Percentiles rank a stretch among this genome's conserved stretches.
Evolutionary conservation across 768 basidiomycete genomes (phyloP).

Genomic region (Lentinus brumalis): DNA sequence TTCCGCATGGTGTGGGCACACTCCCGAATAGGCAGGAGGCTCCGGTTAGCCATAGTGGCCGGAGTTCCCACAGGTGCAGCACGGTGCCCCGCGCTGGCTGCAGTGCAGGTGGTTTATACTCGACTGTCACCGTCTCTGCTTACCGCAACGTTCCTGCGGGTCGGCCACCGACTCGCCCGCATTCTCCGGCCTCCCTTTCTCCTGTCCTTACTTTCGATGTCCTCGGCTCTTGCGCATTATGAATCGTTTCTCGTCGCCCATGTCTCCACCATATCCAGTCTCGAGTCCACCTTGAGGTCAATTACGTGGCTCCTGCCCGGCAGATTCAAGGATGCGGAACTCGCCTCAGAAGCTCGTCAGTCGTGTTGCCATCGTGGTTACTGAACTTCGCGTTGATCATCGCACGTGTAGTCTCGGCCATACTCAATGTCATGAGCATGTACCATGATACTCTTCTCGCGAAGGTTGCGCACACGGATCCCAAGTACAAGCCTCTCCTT

Average conservation of each 20-base stretch:
- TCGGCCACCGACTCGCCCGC: slow-evolving; percentile 14
- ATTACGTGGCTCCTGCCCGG: slow-evolving; percentile 96
- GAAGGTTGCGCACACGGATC: slow-evolving; percentile 60
- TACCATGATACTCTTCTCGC: slow-evolving; percentile 94
- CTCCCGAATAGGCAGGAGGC: not conserved
- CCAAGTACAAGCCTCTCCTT: slow-evolving; percentile 74
- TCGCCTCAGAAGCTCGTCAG: slow-evolving; percentile 93
- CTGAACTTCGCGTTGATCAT: slow-evolving; percentile 11
- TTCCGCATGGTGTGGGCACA: not conserved
- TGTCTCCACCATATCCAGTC: slow-evolving; percentile 79
- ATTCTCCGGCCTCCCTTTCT: not conserved
- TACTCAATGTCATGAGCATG: slow-evolving; percentile 84
- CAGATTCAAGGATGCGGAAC: slow-evolving; percentile 95
- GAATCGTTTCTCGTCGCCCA: slow-evolving; percentile 85
- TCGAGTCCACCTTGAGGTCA: slow-evolving; percentile 87
- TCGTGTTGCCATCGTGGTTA: slow-evolving; percentile 30
- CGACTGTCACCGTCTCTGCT: not conserved
- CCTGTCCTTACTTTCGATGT: slow-evolving; percentile 46
- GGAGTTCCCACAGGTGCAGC: slow-evolving; percentile 15
- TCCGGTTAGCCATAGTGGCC: slow-evolving; percentile 9
- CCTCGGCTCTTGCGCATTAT: slow-evolving; percentile 68
- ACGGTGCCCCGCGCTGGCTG: not conserved
- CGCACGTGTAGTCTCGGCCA: slow-evolving; percentile 70
- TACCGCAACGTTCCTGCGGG: slow-evolving; percentile 16
- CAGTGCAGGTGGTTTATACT: not conserved